Evolutionary conservation across 495 filamentous ascomycete species (phyloP), one percentile per base, ranked within the genome.

Genomic region (Hypoxylon fragiforme): DNA sequence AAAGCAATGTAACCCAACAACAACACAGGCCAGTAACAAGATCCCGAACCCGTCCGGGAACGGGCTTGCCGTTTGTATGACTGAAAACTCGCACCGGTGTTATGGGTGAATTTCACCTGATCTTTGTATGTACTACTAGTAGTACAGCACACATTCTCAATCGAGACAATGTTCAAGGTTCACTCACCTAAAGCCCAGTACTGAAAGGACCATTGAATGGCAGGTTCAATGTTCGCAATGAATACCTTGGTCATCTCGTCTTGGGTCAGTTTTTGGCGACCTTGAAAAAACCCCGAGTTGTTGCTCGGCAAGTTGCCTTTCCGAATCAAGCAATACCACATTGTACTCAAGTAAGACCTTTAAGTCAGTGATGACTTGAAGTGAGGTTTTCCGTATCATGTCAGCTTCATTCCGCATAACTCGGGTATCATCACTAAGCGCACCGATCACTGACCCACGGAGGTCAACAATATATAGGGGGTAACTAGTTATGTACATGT

Each of bases 41-140:
- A 21, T 48, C 44, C 40, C 34, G 21, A 28, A 41, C 26, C 57
- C 50, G 50, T 16, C 40, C 30, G 49, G 31, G 8, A 14, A 49
- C 56, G 38, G 32, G 44, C 15, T 50, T 24, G 35, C 41, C 50
- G 28, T 50, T 32, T 45, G 40, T 28, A 36, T 46, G 32, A 42
- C 39, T 32, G 21, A 38, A 58, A 18, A 34, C 6, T 30, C 24
- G 26, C 26, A 30, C 32, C 45, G 45, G 28, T 18, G 18, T 50
- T 41, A n/a, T 40, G 18, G 30, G 14, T 41, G 34, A 40, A 44
- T 38, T 37, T 49, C 43, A 36, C 22, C 31, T 3, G 31, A 13
- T 3, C n/a, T 35, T 35, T 3, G n/a, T 35, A 35, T 12, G 31
- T n/a, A n/a, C n/a, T n/a, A n/a, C n/a, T n/a, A n/a, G n/a, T n/a